Base-by-base conservation (phyloP, 1,284 basidiomycete species). In the Tylopilus orsonianus region DNA sequence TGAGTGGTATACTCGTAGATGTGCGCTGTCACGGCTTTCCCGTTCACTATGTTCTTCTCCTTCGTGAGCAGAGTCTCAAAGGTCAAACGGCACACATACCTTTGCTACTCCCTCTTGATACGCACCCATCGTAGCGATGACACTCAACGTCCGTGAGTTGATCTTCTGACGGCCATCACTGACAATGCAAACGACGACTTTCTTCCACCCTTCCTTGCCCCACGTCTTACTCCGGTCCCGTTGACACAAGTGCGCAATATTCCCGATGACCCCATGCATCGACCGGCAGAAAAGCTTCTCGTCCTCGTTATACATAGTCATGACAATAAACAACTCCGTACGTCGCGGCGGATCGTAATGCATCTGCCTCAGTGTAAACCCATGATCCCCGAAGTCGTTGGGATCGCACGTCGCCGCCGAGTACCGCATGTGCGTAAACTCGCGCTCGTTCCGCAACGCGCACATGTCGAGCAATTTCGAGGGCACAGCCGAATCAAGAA, bases 161-260 rank as follows among this genome's bases (percentile, higher is more conserved):
- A 96, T 90, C 75, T 94, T 95, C 57, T 74, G 68, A 36, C 93
- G 79, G 0, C 83, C 82, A 60, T 85, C 81, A 29, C 57, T 62
- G 14, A 70, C 73, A 51, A 75, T 73, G 53, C 72, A 76, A n/a
- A 77, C 69, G 7, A 76, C 75, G 20, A 85, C 90, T 78, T 97
- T 97, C 75, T 97, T 96, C 95, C 95, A 97, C 0, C 94, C 93
- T 0, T 97, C 92, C 65, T 91, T 88, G 1, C 93, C 93, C 95
- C 95, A 97, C 1, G 88, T 97, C 75, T 91, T 93, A 58, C 85
- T 89, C 46, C 90, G 71, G 37, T 87, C 86, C 18, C 92, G 75
- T 56, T 85, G 87, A 66, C 90, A 93, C 52, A 95, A 67, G 64
- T 91, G 87, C 12, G 81, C 82, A 44, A 92, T 78, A 60, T 94